Percentiles rank a stretch among this genome's conserved stretches.
These are phyloP conservation scores for Neofusicoccum sp. DNA, from an alignment of 2,329 filamentous ascomycete species.

Conservation along the genomic window DNA sequence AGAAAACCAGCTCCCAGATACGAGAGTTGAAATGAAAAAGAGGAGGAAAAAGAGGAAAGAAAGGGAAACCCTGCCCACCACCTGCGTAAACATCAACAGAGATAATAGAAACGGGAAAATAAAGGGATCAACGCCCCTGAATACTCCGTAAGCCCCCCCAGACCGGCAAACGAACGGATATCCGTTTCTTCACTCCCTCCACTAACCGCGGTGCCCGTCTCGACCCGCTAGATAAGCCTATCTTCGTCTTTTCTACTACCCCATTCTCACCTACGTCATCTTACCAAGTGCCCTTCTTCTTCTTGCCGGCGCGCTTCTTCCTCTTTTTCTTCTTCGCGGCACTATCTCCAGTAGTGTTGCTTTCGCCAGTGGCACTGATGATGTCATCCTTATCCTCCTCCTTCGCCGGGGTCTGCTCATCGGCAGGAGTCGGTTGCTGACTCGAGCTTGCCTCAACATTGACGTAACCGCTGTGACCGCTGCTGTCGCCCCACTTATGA, in stretches of 20 bases:
- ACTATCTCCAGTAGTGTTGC: conserved; percentile 20
- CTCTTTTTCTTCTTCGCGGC: conserved; percentile 27
- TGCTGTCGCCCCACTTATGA: conserved; percentile 9
- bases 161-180: background rate
- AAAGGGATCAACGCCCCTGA: background rate
- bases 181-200: too few relatives aligned
- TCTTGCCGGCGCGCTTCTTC: conserved; percentile 37
- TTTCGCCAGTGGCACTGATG: conserved; percentile 22
- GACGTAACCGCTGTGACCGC: conserved; percentile 3
- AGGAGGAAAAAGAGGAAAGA: background rate
- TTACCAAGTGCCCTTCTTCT: conserved; percentile 29
- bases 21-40: background rate
- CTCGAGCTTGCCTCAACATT: background rate
- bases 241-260: too few relatives aligned
- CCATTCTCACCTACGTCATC: background rate
- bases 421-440: conserved; percentile 23
- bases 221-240: background rate
- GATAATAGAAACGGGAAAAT: background rate
- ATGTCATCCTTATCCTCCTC: conserved; percentile 20
- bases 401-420: conserved; percentile 23
- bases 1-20: background rate
- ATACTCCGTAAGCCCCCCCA: too few relatives aligned
- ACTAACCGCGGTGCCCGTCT: too few relatives aligned
- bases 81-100: conserved; percentile 1
- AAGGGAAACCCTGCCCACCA: background rate